Base-by-base conservation (phyloP, 164 flowering plant species). In the Tetracentron sinense region DNA sequence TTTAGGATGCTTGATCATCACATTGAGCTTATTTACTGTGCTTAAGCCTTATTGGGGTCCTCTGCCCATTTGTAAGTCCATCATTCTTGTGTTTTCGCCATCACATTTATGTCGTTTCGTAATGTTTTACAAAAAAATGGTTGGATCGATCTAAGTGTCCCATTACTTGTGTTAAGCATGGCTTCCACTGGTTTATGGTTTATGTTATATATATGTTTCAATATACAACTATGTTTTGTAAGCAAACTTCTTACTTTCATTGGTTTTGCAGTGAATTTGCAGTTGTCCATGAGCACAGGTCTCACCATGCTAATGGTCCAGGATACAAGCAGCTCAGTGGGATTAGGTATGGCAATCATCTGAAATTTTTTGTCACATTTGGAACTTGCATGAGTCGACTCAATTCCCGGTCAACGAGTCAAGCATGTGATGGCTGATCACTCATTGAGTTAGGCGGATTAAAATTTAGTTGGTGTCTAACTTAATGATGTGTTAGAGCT, bases 31-130 rank as follows among this genome's bases (percentile, higher is more conserved):
- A 15, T 72, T 62, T 69, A 33, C 70, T 6, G 68, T 75, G 23
- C 56, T 77, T 28, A 72, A 65, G 60, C 79, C 88, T n/a, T 69
- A 69, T 51, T 62, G 79, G 38, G 63, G 70, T 53, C 76, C 74
- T 35, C 71, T 75, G 1, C 82, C 78, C 17, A 67, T 60, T 62
- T 35, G 90, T 85, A 76, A 79, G 83, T 80, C 48, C 54, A 10
- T 20, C 30, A 4, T 15, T 21, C 8, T 4, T n/a, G 17, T 44
- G 11, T 49, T 49, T 0, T n/a, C 20, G 10, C 53, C 1, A 6
- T 49, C 10, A 7, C 53, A 2, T 49, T 2, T 7, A 49, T n/a
- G 2, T 49, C 10, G 19, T 21, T 15, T 4, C 14, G 14, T 15
- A 47, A n/a, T 15, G 21, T n/a, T n/a, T n/a, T n/a, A n/a, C n/a